Conservation (phyloP, 1,284 basidiomycete species). For the Fomes fomentarius region DNA sequence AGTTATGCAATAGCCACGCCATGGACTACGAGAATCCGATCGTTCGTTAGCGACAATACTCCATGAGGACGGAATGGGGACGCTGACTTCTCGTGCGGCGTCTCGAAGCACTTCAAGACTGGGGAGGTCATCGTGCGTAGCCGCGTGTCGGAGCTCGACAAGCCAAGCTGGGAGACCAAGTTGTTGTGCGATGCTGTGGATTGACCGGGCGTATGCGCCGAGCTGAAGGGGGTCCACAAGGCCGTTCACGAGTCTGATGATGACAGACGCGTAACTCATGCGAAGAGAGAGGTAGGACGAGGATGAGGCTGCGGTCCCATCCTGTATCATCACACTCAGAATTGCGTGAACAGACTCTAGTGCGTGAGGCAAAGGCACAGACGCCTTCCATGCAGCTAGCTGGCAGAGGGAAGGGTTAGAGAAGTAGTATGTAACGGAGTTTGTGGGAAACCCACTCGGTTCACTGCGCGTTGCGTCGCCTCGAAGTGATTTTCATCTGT, state of each 20-base stretch:
- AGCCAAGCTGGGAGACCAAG: slow-evolving; percentile 88
- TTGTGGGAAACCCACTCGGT: slow-evolving; percentile 57
- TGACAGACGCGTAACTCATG: slow-evolving; percentile 74
- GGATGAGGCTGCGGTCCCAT: slow-evolving; percentile 32
- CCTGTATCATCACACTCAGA: slow-evolving; percentile 62
- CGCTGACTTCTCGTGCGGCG: slow-evolving; percentile 69
- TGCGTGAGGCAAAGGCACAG: slow-evolving; percentile 72
- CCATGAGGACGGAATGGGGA: slow-evolving; percentile 6
- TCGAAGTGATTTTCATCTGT: slow-evolving; percentile 62
- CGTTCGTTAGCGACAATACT: neutral
- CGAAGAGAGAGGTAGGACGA: slow-evolving; percentile 53
- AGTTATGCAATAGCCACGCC: slow-evolving; percentile 80
- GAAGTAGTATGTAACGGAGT: slow-evolving; percentile 2
- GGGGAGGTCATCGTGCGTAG: slow-evolving; percentile 95
- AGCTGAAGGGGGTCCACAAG: slow-evolving; percentile 93
- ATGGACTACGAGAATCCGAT: slow-evolving; percentile 55
- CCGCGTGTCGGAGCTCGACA: slow-evolving; percentile 93
- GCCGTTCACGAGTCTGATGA: slow-evolving; percentile 92
- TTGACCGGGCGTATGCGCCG: slow-evolving; percentile 87
- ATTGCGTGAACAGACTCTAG: slow-evolving; percentile 75
- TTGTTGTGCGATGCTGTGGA: slow-evolving; percentile 85
- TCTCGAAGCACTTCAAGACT: slow-evolving; percentile 81
- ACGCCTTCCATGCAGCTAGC: slow-evolving; percentile 79
- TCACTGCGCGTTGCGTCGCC: slow-evolving; percentile 64
- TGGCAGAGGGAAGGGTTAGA: slow-evolving; percentile 34